Conservation (phyloP, 2,329 filamentous ascomycete species). For the Aureobasidium pullulans region DNA sequence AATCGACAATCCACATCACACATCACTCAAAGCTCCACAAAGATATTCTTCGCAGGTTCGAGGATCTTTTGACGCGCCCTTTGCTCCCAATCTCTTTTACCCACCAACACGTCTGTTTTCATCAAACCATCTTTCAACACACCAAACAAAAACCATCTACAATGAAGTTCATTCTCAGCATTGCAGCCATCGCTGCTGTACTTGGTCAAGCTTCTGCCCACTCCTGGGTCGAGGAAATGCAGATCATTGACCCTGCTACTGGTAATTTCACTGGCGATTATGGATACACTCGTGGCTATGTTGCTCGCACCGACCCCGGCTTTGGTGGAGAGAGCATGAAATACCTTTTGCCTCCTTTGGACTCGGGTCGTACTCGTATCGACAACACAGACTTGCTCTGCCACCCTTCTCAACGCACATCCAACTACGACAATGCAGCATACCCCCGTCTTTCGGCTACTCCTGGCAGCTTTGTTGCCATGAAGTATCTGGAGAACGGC, state of each 20-base stretch:
- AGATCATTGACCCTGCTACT: constrained; percentile 57
- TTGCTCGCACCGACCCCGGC: constrained; percentile 47
- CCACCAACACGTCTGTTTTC: not conserved
- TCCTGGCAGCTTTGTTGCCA: constrained; percentile 40
- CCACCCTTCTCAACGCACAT: constrained; percentile 53
- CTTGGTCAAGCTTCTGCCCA: constrained; percentile 45
- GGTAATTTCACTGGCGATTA: constrained; percentile 63
- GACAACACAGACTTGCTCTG: constrained; percentile 54
- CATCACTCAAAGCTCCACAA: not conserved
- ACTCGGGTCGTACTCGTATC: constrained; percentile 39
- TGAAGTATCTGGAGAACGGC: constrained; percentile 46
- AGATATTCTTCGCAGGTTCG: constrained; percentile 12
- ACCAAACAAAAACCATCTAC: not conserved
- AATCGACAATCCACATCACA: not conserved
- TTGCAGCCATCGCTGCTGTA: not conserved
- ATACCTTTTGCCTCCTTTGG: constrained; percentile 52
- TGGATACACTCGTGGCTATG: constrained; percentile 69
- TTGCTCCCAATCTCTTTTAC: not conserved
- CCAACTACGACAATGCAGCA: constrained; percentile 39
- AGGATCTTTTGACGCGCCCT: not conserved
- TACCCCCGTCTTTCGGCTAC: constrained; percentile 56
- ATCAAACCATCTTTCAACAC: not conserved
- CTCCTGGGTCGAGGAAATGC: constrained; percentile 75
- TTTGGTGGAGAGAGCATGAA: constrained; percentile 50
- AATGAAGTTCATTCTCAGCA: not conserved